Evolutionary conservation across 2,329 filamentous ascomycete species (phyloP).

Genomic region (Diaporthe amygdali): DNA sequence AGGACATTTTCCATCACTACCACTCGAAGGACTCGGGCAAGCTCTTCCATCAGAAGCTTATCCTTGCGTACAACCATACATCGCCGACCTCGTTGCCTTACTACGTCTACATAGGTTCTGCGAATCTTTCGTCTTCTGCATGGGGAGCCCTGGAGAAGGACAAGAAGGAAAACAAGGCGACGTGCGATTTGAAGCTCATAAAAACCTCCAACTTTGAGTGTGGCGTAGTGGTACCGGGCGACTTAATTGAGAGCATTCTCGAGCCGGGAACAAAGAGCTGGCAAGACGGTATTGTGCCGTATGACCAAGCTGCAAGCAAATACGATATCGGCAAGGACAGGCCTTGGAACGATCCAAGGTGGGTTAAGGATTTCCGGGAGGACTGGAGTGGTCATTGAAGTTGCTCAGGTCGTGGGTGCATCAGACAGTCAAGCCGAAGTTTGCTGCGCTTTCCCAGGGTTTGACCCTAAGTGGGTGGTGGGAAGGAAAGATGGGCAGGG

Average conservation of each 20-base stretch:
- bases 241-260: slow-evolving; percentile 27
- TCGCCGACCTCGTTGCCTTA: slow-evolving; percentile 21
- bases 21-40: slow-evolving; percentile 31
- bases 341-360: slow-evolving; percentile 31
- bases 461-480: not conserved
- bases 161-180: slow-evolving; percentile 29
- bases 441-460: not conserved
- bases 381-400: not conserved
- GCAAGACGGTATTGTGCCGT: slow-evolving; percentile 31
- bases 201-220: slow-evolving; percentile 33
- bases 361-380: slow-evolving; percentile 25
- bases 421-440: too few relatives aligned
- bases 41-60: slow-evolving; percentile 33
- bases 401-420: not conserved
- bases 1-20: slow-evolving; percentile 31
- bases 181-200: slow-evolving; percentile 29
- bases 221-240: slow-evolving; percentile 31
- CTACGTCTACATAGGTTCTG: slow-evolving; percentile 34
- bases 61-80: slow-evolving; percentile 28
- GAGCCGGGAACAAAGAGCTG: slow-evolving; percentile 29
- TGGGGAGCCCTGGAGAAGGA: slow-evolving; percentile 32
- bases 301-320: slow-evolving; percentile 22
- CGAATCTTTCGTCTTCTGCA: slow-evolving; percentile 31
- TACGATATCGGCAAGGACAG: slow-evolving; percentile 28
- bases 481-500: not conserved